Evolutionary conservation across 208 protist species (phyloP), one percentile per base, ranked within the genome.

Genomic region (Wallacemonas sp.): DNA sequence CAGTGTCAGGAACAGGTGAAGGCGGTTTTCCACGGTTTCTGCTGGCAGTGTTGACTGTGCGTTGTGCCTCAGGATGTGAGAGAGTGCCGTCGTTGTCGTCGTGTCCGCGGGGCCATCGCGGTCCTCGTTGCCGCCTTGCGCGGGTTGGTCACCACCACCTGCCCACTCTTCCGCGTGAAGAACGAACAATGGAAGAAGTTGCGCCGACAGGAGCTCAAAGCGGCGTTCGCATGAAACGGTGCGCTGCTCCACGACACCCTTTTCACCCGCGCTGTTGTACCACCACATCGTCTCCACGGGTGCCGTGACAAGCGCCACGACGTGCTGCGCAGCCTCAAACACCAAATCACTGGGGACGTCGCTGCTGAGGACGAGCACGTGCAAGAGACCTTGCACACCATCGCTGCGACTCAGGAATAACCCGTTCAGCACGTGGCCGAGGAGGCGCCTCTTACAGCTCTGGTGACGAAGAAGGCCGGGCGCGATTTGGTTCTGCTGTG

Each of bases 1-100:
- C 54, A 76, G 66, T 12, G 74, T 69, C 14, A 90, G 8, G 27
- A 48, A 80, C 11, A 89, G 52, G 47, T 94, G 85, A 14, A 96
- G 75, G 6, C 90, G 80, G 36, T 94, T 80, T 69, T 90, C 79
- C 1, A 96, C 2, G 2, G 90, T 96, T 61, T 96, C 85, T 14
- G 33, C 29, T 14, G 87, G 82, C 29, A 93, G 61, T 2, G 63
- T 66, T n/a, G 47, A 26, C 36, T 38, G 36, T 11, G 60, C 48
- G 60, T 55, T 46, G 16, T 72, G 41, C 0, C 41, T 55, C 9
- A 29, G 49, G 1, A 77, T 64, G 30, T 68, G 66, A 16, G 62
- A 69, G 14, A 63, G 32, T 11, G 55, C 23, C 2, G 49, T n/a
- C n/a, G n/a, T n/a, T n/a, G n/a, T n/a, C n/a, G n/a, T n/a, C n/a